phyloP scores from a whole-genome alignment of 495 filamentous ascomycete genomes.

The Talaromyces nanjingensis region DNA sequence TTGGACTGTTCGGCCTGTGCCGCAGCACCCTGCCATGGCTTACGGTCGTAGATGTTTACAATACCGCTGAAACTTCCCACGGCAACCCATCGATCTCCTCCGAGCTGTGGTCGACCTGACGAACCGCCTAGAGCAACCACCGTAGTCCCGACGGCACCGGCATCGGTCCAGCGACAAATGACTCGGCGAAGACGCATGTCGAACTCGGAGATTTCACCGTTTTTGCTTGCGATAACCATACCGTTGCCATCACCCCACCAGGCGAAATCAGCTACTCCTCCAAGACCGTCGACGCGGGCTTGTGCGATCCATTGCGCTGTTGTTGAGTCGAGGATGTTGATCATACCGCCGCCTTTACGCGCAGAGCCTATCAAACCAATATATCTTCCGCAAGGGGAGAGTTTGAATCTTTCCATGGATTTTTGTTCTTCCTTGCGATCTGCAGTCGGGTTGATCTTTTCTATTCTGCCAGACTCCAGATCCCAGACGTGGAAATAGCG shows the following conservation, averaged over 20 bases:
- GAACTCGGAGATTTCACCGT: slow-evolving; percentile 92
- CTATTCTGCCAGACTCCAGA: slow-evolving; percentile 67
- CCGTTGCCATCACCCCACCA: slow-evolving; percentile 86
- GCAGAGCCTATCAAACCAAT: slow-evolving; percentile 71
- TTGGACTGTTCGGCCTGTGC: slow-evolving; percentile 15
- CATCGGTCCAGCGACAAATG: slow-evolving; percentile 78
- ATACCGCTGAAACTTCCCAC: slow-evolving; percentile 79
- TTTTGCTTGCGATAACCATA: slow-evolving; percentile 70
- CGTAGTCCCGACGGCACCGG: slow-evolving; percentile 81
- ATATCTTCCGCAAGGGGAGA: slow-evolving; percentile 78
- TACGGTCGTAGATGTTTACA: slow-evolving; percentile 87
- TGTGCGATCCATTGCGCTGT: slow-evolving; percentile 85
- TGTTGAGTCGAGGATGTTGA: slow-evolving; percentile 76
- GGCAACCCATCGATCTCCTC: slow-evolving; percentile 83
- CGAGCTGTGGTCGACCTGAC: slow-evolving; percentile 50
- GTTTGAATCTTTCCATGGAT: slow-evolving; percentile 82
- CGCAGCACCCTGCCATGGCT: slow-evolving; percentile 43
- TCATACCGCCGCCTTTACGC: slow-evolving; percentile 74
- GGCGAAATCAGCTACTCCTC: slow-evolving; percentile 78
- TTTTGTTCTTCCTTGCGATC: slow-evolving; percentile 73
- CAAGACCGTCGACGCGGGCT: slow-evolving; percentile 72
- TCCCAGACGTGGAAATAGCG: slow-evolving; percentile 96
- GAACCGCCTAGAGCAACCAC: slow-evolving; percentile 63
- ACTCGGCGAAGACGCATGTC: slow-evolving; percentile 56
- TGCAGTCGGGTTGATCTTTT: slow-evolving; percentile 68